phyloP scores from a whole-genome alignment of 192 early-diverging fungal species.

The Backusella sp. region DNA sequence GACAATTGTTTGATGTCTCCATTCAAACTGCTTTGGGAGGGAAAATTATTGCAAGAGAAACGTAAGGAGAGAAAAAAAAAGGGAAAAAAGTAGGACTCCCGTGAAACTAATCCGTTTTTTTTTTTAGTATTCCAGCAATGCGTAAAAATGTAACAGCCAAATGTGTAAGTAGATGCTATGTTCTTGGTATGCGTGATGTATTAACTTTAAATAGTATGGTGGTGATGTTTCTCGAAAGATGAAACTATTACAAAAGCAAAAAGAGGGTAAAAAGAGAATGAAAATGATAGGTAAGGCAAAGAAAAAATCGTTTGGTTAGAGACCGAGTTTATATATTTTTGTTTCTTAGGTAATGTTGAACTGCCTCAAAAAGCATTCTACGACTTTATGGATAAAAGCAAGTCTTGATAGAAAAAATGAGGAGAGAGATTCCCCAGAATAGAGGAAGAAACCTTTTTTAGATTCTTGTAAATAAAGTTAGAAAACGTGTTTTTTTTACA shows the following conservation, averaged over 20 bases:
- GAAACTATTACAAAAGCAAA: slow-evolving; percentile 95
- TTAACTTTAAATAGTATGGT: slow-evolving; percentile 62
- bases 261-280: slow-evolving; percentile 96
- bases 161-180: slow-evolving; percentile 55
- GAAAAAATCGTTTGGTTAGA: background rate
- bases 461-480: background rate
- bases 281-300: slow-evolving; percentile 58
- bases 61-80: slow-evolving; percentile 31
- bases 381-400: slow-evolving; percentile 56
- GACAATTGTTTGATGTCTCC: slow-evolving; percentile 92
- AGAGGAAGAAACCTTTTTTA: background rate
- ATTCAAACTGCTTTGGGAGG: slow-evolving; percentile 89
- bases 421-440: background rate
- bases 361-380: slow-evolving; percentile 91
- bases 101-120: background rate
- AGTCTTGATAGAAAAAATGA: background rate
- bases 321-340: background rate
- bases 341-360: slow-evolving; percentile 75
- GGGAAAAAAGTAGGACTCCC: background rate
- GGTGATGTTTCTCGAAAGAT: slow-evolving; percentile 97
- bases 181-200: background rate
- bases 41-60: slow-evolving; percentile 85
- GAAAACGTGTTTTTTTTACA: background rate
- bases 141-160: slow-evolving; percentile 97
- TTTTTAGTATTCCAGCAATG: slow-evolving; percentile 65